phyloP scores from a whole-genome alignment of 352 stramenopile species.

The Pseudoperonospora humuli region DNA sequence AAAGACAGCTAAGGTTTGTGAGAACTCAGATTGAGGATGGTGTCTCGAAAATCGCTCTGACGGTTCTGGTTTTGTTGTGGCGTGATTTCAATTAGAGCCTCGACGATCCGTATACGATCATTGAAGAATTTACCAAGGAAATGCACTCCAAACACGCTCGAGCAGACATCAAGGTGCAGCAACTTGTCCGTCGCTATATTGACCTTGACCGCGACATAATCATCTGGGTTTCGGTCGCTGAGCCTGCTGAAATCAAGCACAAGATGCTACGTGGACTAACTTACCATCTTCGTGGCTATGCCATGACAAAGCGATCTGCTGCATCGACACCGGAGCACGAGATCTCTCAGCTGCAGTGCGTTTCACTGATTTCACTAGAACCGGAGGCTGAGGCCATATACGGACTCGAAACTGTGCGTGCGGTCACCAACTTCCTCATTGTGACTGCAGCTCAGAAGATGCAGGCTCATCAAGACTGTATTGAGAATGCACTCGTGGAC shows the following conservation, averaged over 20 bases:
- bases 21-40: background rate
- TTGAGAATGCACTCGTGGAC: conserved; percentile 25
- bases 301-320: conserved; percentile 24
- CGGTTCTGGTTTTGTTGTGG: background rate
- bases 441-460: conserved; percentile 25
- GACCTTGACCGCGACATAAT: conserved; percentile 42
- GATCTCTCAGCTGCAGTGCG: conserved; percentile 20
- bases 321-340: conserved; percentile 12
- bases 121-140: conserved; percentile 49
- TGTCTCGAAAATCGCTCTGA: background rate
- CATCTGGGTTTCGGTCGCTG: conserved; percentile 28
- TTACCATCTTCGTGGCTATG: conserved; percentile 49
- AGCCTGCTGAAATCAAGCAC: conserved; percentile 40
- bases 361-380: conserved; percentile 26
- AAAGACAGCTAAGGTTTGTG: conserved; percentile 23
- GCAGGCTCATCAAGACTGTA: conserved; percentile 23
- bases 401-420: conserved; percentile 13
- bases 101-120: conserved; percentile 34
- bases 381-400: conserved; percentile 17
- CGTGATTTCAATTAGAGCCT: conserved; percentile 8
- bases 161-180: conserved; percentile 41
- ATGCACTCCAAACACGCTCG: conserved; percentile 33
- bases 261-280: conserved; percentile 26
- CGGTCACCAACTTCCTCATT: conserved; percentile 30
- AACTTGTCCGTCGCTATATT: conserved; percentile 46